Conservation (phyloP, 345 rosid species). For the Euclidium syriacum region DNA sequence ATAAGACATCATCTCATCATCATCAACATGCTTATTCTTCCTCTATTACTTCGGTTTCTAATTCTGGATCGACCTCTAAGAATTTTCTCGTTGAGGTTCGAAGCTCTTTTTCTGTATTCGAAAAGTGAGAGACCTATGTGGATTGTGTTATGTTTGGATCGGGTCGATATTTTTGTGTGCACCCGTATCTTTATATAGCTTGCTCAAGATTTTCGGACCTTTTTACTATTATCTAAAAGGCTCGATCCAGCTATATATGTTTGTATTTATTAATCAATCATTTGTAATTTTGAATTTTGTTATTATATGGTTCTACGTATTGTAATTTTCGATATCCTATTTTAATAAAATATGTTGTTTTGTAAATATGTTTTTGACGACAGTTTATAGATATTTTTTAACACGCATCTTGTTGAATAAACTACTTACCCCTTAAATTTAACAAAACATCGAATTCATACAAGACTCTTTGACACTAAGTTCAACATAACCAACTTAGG, state of each 20-base stretch:
- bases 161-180: slow-evolving; percentile 25
- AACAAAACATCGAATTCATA: no score
- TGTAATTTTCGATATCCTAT: neutral
- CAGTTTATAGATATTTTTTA: neutral
- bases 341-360: neutral
- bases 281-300: no score
- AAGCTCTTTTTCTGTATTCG: slow-evolving; percentile 24
- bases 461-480: no score
- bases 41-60: slow-evolving; percentile 16
- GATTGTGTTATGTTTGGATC: neutral
- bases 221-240: slow-evolving; percentile 22
- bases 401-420: no score
- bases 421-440: no score
- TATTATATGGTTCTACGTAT: neutral
- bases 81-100: slow-evolving; percentile 31
- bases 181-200: slow-evolving; percentile 7
- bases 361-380: neutral
- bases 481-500: no score
- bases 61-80: slow-evolving; percentile 25
- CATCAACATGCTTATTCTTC: slow-evolving; percentile 11
- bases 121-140: neutral
- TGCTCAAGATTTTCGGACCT: slow-evolving; percentile 5
- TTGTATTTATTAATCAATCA: neutral
- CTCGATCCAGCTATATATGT: neutral
- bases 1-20: neutral